These are phyloP conservation scores for Beauveria caledonica DNA, from an alignment of 2,329 filamentous ascomycete genomes.

Conservation along the genomic window DNA sequence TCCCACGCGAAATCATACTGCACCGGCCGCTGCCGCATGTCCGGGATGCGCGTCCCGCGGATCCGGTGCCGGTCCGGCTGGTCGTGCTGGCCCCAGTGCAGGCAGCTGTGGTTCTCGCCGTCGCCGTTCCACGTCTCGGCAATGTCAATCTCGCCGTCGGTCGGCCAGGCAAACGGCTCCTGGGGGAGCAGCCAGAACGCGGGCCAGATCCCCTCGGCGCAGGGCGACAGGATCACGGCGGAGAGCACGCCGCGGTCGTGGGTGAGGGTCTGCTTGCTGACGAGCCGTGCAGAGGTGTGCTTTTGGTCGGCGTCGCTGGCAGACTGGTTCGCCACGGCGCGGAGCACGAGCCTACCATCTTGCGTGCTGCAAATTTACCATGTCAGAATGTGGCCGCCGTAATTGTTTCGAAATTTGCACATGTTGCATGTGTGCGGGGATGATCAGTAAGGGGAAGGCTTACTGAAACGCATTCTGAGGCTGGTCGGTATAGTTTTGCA, in stretches of 20 bases:
- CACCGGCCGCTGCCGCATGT: conserved; percentile 39
- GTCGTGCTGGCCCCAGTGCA: conserved; percentile 51
- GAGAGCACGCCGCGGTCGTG: conserved; percentile 44
- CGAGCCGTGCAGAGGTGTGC: conserved; percentile 48
- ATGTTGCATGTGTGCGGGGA: no score
- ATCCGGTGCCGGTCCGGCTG: conserved; percentile 51
- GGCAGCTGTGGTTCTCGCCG: conserved; percentile 44
- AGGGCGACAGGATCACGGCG: conserved; percentile 42
- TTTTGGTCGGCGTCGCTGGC: conserved; percentile 26
- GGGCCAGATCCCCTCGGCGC: conserved; percentile 50
- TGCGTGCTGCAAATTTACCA: conserved; percentile 26
- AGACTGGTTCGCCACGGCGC: conserved; percentile 37
- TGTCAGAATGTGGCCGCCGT: neutral
- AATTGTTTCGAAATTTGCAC: neutral
- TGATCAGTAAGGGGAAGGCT: conserved; percentile 1
- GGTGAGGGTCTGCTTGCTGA: conserved; percentile 41
- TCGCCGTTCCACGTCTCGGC: conserved; percentile 55
- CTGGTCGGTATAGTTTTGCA: conserved; percentile 46
- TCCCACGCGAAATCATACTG: conserved; percentile 51
- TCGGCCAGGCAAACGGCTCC: conserved; percentile 51
- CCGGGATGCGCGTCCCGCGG: conserved; percentile 39
- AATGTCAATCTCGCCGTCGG: conserved; percentile 52
- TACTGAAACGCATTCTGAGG: conserved; percentile 45
- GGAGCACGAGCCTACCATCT: conserved; percentile 42
- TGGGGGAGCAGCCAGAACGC: conserved; percentile 53